These are phyloP conservation scores for Rhizophagus prolifer DNA, from an alignment of 192 early-diverging fungal genomes.

Conservation along the genomic window DNA sequence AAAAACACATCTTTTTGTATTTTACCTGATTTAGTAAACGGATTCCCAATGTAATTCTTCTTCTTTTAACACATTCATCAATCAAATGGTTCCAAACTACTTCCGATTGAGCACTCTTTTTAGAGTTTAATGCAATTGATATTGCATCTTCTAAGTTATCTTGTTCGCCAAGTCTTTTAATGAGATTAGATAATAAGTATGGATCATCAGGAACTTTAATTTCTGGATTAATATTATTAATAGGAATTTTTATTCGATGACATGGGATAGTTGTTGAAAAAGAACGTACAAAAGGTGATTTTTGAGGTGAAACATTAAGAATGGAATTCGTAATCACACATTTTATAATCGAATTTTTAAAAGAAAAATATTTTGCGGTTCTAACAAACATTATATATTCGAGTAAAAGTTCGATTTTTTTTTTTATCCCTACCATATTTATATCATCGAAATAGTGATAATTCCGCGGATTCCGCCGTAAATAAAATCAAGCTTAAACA, in stretches of 20 bases:
- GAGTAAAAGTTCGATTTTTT: too few species aligned
- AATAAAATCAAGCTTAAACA: too few species aligned
- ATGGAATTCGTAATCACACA: neutral
- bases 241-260: neutral
- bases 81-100: slow-evolving; percentile 46
- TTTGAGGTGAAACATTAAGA: neutral
- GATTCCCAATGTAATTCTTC: slow-evolving; percentile 35
- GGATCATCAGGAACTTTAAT: slow-evolving; percentile 39
- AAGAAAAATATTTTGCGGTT: neutral
- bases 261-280: neutral
- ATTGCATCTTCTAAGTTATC: slow-evolving; percentile 39
- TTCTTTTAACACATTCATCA: slow-evolving; percentile 34
- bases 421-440: too few species aligned
- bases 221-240: slow-evolving; percentile 12
- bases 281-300: neutral
- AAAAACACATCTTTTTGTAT: neutral
- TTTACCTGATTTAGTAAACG: slow-evolving; percentile 36
- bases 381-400: neutral
- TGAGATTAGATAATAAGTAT: slow-evolving; percentile 37
- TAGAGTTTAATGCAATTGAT: slow-evolving; percentile 31
- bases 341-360: neutral
- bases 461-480: too few species aligned
- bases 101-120: slow-evolving; percentile 36
- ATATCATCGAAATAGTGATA: too few species aligned
- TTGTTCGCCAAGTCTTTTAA: slow-evolving; percentile 35